Evolutionary conservation across 345 rosid species (phyloP).

Genomic region (Melaleuca alternifolia): DNA sequence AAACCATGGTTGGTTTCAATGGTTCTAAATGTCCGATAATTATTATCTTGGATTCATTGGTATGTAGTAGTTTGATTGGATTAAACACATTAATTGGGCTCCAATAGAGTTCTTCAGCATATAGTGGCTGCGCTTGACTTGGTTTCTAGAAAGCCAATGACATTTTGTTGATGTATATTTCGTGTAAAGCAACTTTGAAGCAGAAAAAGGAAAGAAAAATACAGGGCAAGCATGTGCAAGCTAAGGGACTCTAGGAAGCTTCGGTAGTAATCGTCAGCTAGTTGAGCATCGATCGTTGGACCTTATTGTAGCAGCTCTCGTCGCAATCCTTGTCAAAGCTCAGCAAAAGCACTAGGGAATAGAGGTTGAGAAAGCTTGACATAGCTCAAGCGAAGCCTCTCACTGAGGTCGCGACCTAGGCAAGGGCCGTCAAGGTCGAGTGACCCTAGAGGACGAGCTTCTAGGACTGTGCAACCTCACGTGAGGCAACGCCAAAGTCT

Average conservation of each 20-base stretch:
- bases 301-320: background rate
- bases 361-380: rapidly evolving
- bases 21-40: background rate
- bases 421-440: background rate
- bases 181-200: background rate
- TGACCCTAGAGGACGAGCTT: background rate
- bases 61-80: background rate
- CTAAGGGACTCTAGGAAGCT: background rate
- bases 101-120: background rate
- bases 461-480: background rate
- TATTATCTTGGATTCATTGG: background rate
- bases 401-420: background rate
- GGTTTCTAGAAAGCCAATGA: background rate
- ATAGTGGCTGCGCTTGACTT: background rate
- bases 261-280: background rate
- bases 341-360: background rate
- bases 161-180: background rate
- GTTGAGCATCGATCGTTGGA: background rate
- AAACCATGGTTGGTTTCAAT: too few relatives aligned
- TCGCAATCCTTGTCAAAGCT: background rate
- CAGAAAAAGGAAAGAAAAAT: background rate
- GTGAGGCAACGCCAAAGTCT: background rate
- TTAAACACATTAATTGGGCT: background rate
- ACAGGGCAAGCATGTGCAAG: background rate
- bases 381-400: background rate